Conservation (phyloP, 257 asterid genomes). For the Solanum boliviense region DNA sequence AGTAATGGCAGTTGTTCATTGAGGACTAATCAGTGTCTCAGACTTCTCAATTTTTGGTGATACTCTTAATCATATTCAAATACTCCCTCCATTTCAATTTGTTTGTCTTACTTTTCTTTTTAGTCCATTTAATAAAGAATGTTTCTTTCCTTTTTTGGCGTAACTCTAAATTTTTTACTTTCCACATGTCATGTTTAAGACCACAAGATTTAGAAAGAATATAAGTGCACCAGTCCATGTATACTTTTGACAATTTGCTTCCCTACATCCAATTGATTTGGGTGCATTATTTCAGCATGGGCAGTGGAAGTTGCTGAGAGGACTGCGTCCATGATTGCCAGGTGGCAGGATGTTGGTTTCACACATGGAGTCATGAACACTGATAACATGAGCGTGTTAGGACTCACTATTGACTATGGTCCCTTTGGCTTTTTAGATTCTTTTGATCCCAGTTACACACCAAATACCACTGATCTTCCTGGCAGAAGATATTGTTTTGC, state of each 20-base stretch:
- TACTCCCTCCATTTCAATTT: background rate
- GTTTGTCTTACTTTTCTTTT: background rate
- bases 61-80: background rate
- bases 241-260: background rate
- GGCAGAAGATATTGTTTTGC: slow-evolving; percentile 97
- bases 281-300: slow-evolving; percentile 60
- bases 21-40: background rate
- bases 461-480: slow-evolving; percentile 98
- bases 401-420: slow-evolving; percentile 93
- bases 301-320: slow-evolving; percentile 92
- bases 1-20: background rate
- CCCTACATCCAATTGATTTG: background rate
- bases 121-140: background rate
- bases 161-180: background rate
- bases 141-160: background rate
- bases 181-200: background rate
- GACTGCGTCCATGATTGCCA: slow-evolving; percentile 82
- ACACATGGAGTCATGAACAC: slow-evolving; percentile 98
- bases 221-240: background rate
- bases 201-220: background rate
- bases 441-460: slow-evolving; percentile 92
- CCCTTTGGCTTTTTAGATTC: slow-evolving; percentile 98
- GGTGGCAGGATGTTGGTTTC: slow-evolving; percentile 98
- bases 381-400: slow-evolving; percentile 92
- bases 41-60: background rate